Base-by-base conservation (phyloP, 192 early-diverging fungal genomes). In the Mortierella antarctica region DNA sequence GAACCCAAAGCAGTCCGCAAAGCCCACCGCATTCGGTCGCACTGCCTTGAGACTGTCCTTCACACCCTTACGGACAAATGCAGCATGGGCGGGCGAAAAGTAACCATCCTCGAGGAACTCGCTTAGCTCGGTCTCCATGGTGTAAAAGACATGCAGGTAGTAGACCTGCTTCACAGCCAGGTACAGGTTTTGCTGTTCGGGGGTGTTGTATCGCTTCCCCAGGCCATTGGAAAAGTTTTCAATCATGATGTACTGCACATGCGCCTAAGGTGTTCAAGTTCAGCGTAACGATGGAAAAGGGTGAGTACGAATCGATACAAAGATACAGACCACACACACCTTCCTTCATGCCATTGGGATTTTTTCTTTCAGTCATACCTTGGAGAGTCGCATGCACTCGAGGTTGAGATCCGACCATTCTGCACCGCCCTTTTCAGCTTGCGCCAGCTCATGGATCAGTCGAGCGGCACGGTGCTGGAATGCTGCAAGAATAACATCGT, bases 1-100 rank as follows among this genome's bases (percentile, higher is more conserved):
- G 23, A 94, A 82, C 42, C 87, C 90, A 85, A 93, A 95, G 1
- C 94, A 89, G 47, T 97, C 95, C 12, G 93, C 92, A 14, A 97
- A 88, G 0, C 91, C 84, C 9, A 97, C 90, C 7, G 93, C 93
- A 73, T 97, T 88, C 45, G 89, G 90, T n/a, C 94, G 82, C 0
- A 97, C 81, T 1, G 86, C 85, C 56, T 86, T 83, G n/a, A 94
- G 81, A 8, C 87, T 47, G 4, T 70, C 73, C 18, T 88, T 86
- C 56, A 93, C 74, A 1, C 73, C 65, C 2, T 68, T 49, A 55
- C 87, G 90, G n/a, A 93, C 21, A 83, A 83, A 72, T 0, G 65
- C 40, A 0, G 86, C 74, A 65, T 92, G 89, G 21, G 69, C 70
- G 8, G 79, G 48, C 1, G 74, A 77, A 17, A 95, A 74, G 14